A percentile compares a stretch with the other conserved stretches of the same genome.
These are phyloP conservation scores for Pythium folliculosum DNA, from an alignment of 352 stramenopile species.

Conservation along the genomic window DNA sequence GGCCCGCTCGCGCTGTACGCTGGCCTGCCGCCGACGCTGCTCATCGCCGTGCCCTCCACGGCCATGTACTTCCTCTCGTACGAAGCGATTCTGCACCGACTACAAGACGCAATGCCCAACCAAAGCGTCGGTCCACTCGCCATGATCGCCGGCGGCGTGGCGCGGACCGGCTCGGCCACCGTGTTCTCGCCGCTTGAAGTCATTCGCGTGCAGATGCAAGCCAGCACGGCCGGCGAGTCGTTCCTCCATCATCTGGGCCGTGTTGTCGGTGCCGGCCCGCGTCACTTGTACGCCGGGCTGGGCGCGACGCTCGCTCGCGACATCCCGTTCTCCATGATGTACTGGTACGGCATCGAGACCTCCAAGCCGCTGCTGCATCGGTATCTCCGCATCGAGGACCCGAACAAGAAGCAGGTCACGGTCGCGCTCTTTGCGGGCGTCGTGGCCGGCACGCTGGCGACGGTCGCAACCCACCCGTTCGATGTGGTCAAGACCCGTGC, in stretches of 20 bases:
- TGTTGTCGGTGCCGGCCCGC: constrained; percentile 42
- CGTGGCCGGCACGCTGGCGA: constrained; percentile 81
- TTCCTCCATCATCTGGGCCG: constrained; percentile 49
- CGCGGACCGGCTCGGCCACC: constrained; percentile 55
- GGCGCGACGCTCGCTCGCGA: constrained; percentile 91
- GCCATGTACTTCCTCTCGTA: constrained; percentile 95
- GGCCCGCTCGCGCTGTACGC: constrained; percentile 70
- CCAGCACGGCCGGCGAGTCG: constrained; percentile 46
- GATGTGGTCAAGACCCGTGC: constrained; percentile 95
- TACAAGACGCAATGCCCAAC: constrained; percentile 42
- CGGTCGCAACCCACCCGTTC: constrained; percentile 92
- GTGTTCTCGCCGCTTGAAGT: constrained; percentile 87
- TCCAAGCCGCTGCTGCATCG: constrained; percentile 56
- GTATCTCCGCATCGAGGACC: constrained; percentile 34
- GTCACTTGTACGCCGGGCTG: constrained; percentile 71
- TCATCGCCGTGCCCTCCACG: constrained; percentile 93
- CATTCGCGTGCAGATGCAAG: constrained; percentile 87
- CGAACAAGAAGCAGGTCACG: constrained; percentile 35
- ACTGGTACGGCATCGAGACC: constrained; percentile 92
- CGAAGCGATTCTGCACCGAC: constrained; percentile 62
- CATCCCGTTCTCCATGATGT: constrained; percentile 95
- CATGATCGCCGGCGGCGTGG: constrained; percentile 51
- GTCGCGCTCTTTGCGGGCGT: constrained; percentile 87
- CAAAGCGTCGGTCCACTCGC: constrained; percentile 43
- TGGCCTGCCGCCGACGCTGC: constrained; percentile 86